These are phyloP conservation scores for Neurospora sp. DNA, from an alignment of 495 filamentous ascomycete genomes.

Conservation along the genomic window DNA sequence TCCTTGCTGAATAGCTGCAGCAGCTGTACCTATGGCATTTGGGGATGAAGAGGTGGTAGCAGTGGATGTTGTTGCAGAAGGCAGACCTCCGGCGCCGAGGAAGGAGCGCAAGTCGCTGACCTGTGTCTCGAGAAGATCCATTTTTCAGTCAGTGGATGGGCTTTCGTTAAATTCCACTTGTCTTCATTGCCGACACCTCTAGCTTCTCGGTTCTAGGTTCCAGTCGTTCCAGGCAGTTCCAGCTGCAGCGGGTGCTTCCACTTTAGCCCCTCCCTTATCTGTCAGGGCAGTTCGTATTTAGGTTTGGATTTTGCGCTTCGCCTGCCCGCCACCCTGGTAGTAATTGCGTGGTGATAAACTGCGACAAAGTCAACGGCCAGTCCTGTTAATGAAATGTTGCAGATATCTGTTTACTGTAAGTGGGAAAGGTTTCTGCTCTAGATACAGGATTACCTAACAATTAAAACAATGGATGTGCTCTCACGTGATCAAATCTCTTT, in stretches of 20 bases:
- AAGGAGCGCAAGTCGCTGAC: slow-evolving; percentile 46
- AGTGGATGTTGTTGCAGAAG: not conserved
- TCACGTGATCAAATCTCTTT: not conserved
- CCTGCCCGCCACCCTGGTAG: not conserved
- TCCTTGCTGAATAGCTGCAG: slow-evolving; percentile 3
- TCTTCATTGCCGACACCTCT: not conserved
- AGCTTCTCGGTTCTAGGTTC: not conserved
- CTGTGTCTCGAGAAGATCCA: slow-evolving; percentile 48
- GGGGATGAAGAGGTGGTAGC: not conserved
- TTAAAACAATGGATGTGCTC: not conserved
- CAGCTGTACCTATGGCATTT: not conserved
- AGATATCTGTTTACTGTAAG: not conserved
- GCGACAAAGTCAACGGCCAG: not conserved
- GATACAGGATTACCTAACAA: not conserved
- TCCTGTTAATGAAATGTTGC: not conserved
- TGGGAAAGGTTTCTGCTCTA: not conserved
- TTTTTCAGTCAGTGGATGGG: slow-evolving; percentile 9
- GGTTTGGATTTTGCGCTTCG: not conserved
- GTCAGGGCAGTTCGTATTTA: not conserved
- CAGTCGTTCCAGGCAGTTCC: not conserved
- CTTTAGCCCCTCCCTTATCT: not conserved
- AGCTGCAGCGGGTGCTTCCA: not conserved
- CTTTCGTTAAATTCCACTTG: not conserved
- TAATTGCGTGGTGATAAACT: not conserved
- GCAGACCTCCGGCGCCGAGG: slow-evolving; percentile 18